Base-by-base conservation (phyloP, 2,329 filamentous ascomycete species). In the Zelopaecilomyces penicillatus region DNA sequence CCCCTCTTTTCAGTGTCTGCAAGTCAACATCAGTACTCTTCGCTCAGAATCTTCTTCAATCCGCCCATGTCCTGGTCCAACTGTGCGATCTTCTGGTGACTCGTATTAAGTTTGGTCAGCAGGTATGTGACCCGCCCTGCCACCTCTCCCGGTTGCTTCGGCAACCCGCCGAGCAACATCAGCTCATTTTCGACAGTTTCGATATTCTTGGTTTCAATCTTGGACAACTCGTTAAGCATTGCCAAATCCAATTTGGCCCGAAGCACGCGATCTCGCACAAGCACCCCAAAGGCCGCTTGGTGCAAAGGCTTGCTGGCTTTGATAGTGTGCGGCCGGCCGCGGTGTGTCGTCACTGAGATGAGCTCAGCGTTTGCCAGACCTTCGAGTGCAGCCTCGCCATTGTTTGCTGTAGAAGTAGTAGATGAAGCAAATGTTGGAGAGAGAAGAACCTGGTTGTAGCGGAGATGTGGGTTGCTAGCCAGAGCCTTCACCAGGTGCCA, bases 401-500 rank as follows among this genome's bases (percentile, higher is more conserved):
- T 77, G 2, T 75, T 61, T 0, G 72, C 74, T 0, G 65, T 62
- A 0, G 69, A 32, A 0, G 65, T 69, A 5, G 68, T 64, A 1
- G 78, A 78, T 0, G 71, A 69, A 26, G 83, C 79, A 65, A 94
- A 95, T 0, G 86, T 75, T 44, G 85, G 80, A 4, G 82, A 79
- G 2, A 95, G 76, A 0, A 96, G 69, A 2, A 95, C 73, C 57
- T 94, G 85, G 63, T 95, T 91, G 71, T 95, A 97, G 2, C 85
- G 78, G 1, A 97, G 71, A 4, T 65, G 73, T 5, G 83, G 78
- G 8, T 78, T 69, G n/a, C 75, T 63, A 0, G 87, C 83, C 10
- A 98, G 79, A 30, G 78, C 72, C 59, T 86, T 90, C 64, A 97
- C 83, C 2, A 98, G 68, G 48, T 84, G 76, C 93, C 93, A 97